Evolutionary conservation across 2,329 filamentous ascomycete species (phyloP).

Genomic region (Nothopassalora personata): DNA sequence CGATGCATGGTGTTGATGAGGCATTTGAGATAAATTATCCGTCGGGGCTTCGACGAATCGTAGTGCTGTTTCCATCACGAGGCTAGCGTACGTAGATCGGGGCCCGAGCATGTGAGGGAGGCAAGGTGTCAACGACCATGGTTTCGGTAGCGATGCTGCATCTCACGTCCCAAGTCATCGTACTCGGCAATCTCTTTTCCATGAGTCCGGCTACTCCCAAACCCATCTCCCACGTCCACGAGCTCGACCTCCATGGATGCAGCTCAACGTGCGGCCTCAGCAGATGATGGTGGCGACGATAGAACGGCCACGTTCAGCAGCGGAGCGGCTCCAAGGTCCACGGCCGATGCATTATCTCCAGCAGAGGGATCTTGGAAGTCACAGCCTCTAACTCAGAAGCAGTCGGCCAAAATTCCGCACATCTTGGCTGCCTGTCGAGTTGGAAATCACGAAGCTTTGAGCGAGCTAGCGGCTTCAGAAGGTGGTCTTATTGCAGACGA

Average conservation of each 20-base stretch:
- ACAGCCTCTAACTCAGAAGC: constrained; percentile 5
- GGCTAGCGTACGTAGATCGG: background rate
- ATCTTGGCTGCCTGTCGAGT: constrained; percentile 41
- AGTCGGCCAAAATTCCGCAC: constrained; percentile 11
- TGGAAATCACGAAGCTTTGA: constrained; percentile 37
- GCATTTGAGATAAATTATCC: too few species aligned
- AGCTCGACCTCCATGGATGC: background rate
- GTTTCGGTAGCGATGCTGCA: background rate
- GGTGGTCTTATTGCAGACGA: constrained; percentile 45
- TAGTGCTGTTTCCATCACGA: background rate
- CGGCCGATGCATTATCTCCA: background rate
- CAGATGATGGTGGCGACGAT: background rate
- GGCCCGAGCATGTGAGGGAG: background rate
- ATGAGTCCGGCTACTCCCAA: background rate
- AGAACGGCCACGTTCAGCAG: background rate
- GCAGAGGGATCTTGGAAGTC: background rate
- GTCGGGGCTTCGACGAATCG: too few species aligned
- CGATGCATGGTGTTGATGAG: too few species aligned
- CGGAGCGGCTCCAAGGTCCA: background rate
- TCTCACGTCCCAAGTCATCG: background rate
- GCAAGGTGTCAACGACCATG: background rate
- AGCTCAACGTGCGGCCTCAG: background rate
- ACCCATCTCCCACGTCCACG: background rate
- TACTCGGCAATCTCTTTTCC: background rate
- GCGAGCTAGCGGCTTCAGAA: constrained; percentile 39